Evolutionary conservation across 345 rosid genomes (phyloP), one percentile per base, ranked within the genome.

Genomic region (Atalantia buxifolia): DNA sequence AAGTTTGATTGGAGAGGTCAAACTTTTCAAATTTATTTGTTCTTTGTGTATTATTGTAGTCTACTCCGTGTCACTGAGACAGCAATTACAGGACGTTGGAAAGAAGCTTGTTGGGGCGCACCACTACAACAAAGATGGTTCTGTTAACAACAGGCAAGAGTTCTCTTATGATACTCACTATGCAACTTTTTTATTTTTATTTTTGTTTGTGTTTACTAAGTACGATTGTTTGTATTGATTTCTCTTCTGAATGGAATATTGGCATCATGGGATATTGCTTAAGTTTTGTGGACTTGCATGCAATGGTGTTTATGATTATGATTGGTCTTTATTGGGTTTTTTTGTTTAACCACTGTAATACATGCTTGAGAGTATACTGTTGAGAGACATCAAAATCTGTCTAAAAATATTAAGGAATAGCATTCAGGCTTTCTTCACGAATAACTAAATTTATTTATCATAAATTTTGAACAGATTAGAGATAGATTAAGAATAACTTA

Each of bases 61-160:
- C 74, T 97, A 92, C 91, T 90, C 99, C 0, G 98, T 93, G 81
- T 97, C 99, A 71, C 85, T 97, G 83, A 92, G 98, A 85, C 99
- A 94, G 72, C 99, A 97, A 85, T 87, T 97, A 81, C 99, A 94
- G 89, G 99, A 97, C 79, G 90, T 92, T 71, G 94, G 98, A 70
- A 97, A 97, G 88, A 97, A 92, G 90, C 96, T 97, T 74, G 88
- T 94, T 76, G 98, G 98, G 76, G 97, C 93, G 40, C 94, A 87
- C 61, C 99, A 97, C 79, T 94, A 92, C 84, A 97, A 97, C 84
- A 97, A 94, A 85, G 99, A 97, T 76, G 96, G 99, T 77, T 87
- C 94, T 71, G 92, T 94, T 75, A 93, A 89, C 90, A 92, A 77
- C 90, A 90, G 98, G 98, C 87, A 88, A 89, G 93, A 75, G 53